phyloP scores from a whole-genome alignment of 805 yeast species.

The Kazachstania kunashirensis region DNA sequence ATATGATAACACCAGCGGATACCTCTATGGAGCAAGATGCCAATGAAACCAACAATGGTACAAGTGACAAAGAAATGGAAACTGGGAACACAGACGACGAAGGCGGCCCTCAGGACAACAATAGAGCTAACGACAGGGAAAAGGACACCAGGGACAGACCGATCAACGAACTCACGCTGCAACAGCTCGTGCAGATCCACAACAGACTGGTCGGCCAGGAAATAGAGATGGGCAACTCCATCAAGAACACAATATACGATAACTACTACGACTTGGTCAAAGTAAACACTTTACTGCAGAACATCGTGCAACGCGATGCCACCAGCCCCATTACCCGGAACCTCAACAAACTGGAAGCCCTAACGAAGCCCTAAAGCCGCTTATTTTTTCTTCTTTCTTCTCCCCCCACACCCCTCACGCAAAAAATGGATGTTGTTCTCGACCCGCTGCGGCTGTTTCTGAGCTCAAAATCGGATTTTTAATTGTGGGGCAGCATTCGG shows the following conservation, averaged over 20 bases:
- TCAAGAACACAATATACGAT: constrained; percentile 64
- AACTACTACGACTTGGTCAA: constrained; percentile 66
- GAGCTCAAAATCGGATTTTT: too few species aligned
- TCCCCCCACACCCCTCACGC: too few species aligned
- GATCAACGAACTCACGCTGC: constrained; percentile 11
- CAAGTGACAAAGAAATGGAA: too few species aligned
- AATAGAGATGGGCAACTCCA: constrained; percentile 32
- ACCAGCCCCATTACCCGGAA: not conserved
- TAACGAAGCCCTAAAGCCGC: too few species aligned
- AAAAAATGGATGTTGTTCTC: too few species aligned
- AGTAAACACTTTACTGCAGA: constrained; percentile 44
- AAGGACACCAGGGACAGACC: not conserved
- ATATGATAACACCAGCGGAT: too few species aligned
- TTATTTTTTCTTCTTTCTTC: too few species aligned
- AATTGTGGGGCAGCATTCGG: too few species aligned
- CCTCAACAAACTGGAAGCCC: too few species aligned
- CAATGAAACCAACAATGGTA: too few species aligned
- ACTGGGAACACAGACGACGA: not conserved
- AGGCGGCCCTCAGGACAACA: not conserved
- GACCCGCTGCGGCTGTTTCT: too few species aligned
- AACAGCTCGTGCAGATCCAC: constrained; percentile 20
- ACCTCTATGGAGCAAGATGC: not conserved
- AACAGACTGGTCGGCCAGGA: constrained; percentile 23
- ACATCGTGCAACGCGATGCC: not conserved
- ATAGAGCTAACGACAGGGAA: not conserved